Conservation (phyloP, 805 yeast species). For the Candida boidinii region DNA sequence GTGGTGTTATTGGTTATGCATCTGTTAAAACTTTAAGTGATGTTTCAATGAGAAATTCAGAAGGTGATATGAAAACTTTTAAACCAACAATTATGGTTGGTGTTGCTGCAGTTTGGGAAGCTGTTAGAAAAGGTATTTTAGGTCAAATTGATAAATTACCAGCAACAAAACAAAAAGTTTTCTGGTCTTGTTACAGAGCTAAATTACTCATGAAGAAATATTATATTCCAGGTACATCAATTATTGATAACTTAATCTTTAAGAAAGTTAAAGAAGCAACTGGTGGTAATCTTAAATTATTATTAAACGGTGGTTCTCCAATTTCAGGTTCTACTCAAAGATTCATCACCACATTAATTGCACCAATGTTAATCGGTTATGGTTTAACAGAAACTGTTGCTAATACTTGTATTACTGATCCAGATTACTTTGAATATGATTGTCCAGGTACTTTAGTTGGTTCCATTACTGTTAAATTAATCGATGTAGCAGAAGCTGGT, state of each 20-base stretch:
- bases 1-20: conserved; percentile 84
- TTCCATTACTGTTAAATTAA: conserved; percentile 76
- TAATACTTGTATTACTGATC: conserved; percentile 64
- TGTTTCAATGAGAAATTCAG: conserved; percentile 71
- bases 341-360: conserved; percentile 66
- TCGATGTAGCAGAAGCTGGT: conserved; percentile 88
- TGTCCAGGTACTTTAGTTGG: conserved; percentile 80
- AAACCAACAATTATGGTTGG: conserved; percentile 95
- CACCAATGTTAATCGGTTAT: conserved; percentile 88
- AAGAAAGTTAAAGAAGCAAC: conserved; percentile 89
- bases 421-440: conserved; percentile 58
- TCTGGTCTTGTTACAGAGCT: conserved; percentile 81
- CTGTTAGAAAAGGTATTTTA: conserved; percentile 84
- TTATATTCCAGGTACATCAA: conserved; percentile 65
- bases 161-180: conserved; percentile 60
- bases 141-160: conserved; percentile 66
- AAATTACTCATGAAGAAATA: conserved; percentile 55
- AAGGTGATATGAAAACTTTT: conserved; percentile 80
- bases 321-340: conserved; percentile 73
- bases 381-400: conserved; percentile 97
- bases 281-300: conserved; percentile 73
- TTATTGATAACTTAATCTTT: conserved; percentile 70
- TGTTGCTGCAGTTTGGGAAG: conserved; percentile 98
- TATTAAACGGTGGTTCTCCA: conserved; percentile 92
- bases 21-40: conserved; percentile 86